Evolutionary conservation across 139 green algal genomes (phyloP).

Genomic region (Diplosphaera chodatii): DNA sequence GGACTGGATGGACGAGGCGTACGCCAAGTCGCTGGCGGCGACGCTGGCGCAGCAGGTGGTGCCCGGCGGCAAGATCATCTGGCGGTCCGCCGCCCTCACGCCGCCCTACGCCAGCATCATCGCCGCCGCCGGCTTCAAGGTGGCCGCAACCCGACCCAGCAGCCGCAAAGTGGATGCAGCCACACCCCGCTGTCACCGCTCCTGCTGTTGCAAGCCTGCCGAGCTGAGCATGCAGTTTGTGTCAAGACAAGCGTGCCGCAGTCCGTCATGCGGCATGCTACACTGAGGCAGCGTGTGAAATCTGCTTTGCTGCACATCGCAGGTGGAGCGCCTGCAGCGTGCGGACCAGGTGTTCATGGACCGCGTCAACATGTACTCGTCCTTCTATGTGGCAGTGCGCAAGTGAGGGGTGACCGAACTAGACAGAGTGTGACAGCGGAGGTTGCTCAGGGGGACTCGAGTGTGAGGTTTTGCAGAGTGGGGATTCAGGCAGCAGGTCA

Average conservation of each 20-base stretch:
- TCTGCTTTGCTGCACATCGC: not conserved
- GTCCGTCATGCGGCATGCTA: too few relatives aligned
- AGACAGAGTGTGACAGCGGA: too few relatives aligned
- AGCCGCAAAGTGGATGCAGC: too few relatives aligned
- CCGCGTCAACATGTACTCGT: slow-evolving; percentile 89
- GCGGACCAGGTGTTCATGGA: slow-evolving; percentile 75
- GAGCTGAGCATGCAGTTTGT: too few relatives aligned
- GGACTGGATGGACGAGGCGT: slow-evolving; percentile 79
- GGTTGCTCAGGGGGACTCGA: too few relatives aligned
- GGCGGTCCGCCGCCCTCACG: slow-evolving; percentile 74
- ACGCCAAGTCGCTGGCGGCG: slow-evolving; percentile 52
- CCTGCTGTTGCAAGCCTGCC: too few relatives aligned
- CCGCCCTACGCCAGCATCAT: slow-evolving; percentile 85
- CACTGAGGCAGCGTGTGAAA: too few relatives aligned
- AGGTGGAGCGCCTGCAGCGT: not conserved
- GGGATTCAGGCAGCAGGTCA: too few relatives aligned
- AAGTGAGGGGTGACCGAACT: slow-evolving; percentile 6
- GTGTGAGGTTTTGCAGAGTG: too few relatives aligned
- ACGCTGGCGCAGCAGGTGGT: slow-evolving; percentile 64
- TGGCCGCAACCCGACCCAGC: slow-evolving; percentile 11
- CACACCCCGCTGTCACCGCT: too few relatives aligned
- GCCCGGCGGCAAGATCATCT: slow-evolving; percentile 90
- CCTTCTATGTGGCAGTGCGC: slow-evolving; percentile 62
- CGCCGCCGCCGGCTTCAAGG: slow-evolving; percentile 78
- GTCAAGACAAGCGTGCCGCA: too few relatives aligned